Evolutionary conservation across 139 green algal genomes (phyloP), one percentile per base, ranked within the genome.

Genomic region (Raphidocelis subcapitata): DNA sequence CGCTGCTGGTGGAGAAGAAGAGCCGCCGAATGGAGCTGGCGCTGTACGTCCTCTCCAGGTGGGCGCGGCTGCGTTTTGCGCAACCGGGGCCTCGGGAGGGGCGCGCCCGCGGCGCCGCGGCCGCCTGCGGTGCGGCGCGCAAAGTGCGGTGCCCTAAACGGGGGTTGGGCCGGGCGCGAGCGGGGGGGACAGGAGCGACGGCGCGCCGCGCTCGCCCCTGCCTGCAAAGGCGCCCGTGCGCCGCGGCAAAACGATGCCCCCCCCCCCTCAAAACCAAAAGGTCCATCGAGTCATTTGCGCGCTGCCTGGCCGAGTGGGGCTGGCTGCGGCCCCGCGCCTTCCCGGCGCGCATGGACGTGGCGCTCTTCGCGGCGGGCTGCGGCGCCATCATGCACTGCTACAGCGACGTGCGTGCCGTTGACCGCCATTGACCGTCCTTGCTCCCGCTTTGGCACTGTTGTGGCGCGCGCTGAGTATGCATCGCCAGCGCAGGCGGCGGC

Each of bases 381-480:
- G 92, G 85, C 8, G 84, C 84, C 73, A 96, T 98, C 85, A 89
- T 90, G 81, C 91, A 97, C 82, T 97, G 92, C 84, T 97, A 97
- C 82, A 83, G 65, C 51, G 86, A 82, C 70, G 51, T 63, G 28
- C 67, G 67, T 18, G 88, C 85, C n/a, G 57, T n/a, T 29, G 28
- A 69, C 44, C 35, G 69, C n/a, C n/a, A n/a, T n/a, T n/a, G n/a
- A n/a, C n/a, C n/a, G n/a, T n/a, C n/a, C n/a, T n/a, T 3, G 37
- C 36, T 8, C 16, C 15, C 47, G 47, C 47, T 24, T 16, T 55
- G 15, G 47, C 47, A 55, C 16, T 55, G 47, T 16, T 55, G 47
- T 24, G 15, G 47, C 47, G 47, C 16, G 47, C 16, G 47, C 16
- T 55, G 15, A 16, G 47, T 16, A 55, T 14, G 16, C 15, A 14